These are phyloP conservation scores for Macrophomina phaseolina DNA, from an alignment of 2,329 filamentous ascomycete genomes.

Conservation along the genomic window DNA sequence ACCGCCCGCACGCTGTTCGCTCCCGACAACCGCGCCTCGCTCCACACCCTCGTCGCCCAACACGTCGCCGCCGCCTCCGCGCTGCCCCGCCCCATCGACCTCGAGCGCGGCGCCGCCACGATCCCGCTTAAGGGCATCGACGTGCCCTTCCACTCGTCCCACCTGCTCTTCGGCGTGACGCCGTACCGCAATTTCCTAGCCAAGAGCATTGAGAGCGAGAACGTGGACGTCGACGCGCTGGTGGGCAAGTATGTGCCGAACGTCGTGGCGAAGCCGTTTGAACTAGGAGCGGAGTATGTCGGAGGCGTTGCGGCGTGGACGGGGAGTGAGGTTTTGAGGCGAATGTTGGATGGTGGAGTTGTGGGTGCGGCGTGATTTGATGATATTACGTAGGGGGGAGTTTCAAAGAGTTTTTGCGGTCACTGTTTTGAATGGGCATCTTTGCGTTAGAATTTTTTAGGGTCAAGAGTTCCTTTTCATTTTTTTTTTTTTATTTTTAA, in stretches of 20 bases:
- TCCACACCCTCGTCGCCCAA: neutral
- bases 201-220: slow-evolving; percentile 34
- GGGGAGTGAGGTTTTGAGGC: neutral
- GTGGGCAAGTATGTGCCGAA: slow-evolving; percentile 45
- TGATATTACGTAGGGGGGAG: no score
- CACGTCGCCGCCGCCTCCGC: neutral
- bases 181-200: slow-evolving; percentile 39
- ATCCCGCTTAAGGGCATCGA: slow-evolving; percentile 41
- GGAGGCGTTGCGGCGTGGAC: neutral
- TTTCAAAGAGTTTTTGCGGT: no score
- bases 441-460: no score
- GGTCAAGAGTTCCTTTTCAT: no score
- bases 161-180: slow-evolving; percentile 35
- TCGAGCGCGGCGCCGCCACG: slow-evolving; percentile 35
- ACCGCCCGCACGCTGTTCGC: neutral
- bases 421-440: no score
- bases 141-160: slow-evolving; percentile 42
- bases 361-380: no score
- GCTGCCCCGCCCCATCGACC: neutral
- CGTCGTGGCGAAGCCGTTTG: slow-evolving; percentile 42
- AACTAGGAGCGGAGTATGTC: slow-evolving; percentile 28
- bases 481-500: no score
- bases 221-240: slow-evolving; percentile 35
- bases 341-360: no score
- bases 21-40: neutral